These are phyloP conservation scores for Mycotypha africana DNA, from an alignment of 371 early-diverging fungal genomes.

Conservation along the genomic window DNA sequence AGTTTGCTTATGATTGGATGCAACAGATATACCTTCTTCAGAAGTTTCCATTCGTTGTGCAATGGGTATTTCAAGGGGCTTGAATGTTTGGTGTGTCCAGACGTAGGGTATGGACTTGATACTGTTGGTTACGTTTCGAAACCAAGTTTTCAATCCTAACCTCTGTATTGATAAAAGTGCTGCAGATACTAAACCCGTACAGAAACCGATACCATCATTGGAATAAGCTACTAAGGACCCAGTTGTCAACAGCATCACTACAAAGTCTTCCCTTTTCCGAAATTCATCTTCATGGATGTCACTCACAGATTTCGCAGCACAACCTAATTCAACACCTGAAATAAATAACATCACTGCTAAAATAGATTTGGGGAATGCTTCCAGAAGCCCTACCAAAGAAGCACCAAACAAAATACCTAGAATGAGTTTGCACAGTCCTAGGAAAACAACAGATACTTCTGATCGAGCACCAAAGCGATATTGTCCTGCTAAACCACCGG, in stretches of 20 bases:
- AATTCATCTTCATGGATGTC: slow-evolving; percentile 29
- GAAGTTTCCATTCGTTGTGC: no score
- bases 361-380: slow-evolving; percentile 68
- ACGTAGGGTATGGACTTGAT: slow-evolving; percentile 3
- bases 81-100: slow-evolving; percentile 10
- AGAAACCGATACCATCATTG: slow-evolving; percentile 82
- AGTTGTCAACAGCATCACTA: slow-evolving; percentile 62
- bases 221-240: slow-evolving; percentile 68
- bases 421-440: slow-evolving; percentile 72
- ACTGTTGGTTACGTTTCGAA: neutral
- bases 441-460: slow-evolving; percentile 69
- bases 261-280: slow-evolving; percentile 57
- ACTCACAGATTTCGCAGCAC: slow-evolving; percentile 58
- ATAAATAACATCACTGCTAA: slow-evolving; percentile 86
- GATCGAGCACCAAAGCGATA: slow-evolving; percentile 91
- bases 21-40: no score
- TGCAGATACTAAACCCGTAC: slow-evolving; percentile 56
- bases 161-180: slow-evolving; percentile 37
- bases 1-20: no score
- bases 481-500: slow-evolving; percentile 90
- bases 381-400: slow-evolving; percentile 67
- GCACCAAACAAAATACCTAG: slow-evolving; percentile 78
- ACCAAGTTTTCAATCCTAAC: slow-evolving; percentile 27
- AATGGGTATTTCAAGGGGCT: neutral
- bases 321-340: slow-evolving; percentile 63